Conservation (phyloP, 2,329 filamentous ascomycete genomes). For the Alternaria panax region DNA sequence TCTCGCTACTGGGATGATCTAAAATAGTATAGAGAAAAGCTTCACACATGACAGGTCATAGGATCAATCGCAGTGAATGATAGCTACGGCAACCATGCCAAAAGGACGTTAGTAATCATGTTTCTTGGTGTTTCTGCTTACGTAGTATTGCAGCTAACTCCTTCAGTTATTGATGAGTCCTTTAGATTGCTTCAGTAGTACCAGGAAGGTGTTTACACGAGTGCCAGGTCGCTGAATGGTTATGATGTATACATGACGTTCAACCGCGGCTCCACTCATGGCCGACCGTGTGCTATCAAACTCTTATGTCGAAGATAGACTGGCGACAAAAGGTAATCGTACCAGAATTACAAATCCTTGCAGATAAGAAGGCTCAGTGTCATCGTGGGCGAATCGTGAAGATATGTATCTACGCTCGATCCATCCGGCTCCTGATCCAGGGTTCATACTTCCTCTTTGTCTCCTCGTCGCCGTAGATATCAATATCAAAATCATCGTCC, state of each 20-base stretch:
- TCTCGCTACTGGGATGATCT: too few relatives aligned
- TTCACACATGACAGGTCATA: too few relatives aligned
- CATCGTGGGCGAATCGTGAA: not conserved
- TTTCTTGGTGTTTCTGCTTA: not conserved
- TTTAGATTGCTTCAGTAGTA: not conserved
- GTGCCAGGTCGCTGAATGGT: not conserved
- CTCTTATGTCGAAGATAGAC: not conserved
- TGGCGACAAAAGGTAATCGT: not conserved
- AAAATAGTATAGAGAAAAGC: too few relatives aligned
- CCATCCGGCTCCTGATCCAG: conserved; percentile 3
- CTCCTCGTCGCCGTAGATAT: conserved; percentile 10
- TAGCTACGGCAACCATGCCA: not conserved
- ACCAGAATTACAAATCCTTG: not conserved
- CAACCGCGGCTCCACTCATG: not conserved
- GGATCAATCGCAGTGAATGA: not conserved
- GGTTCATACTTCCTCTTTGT: conserved; percentile 8
- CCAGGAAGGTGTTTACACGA: too few relatives aligned
- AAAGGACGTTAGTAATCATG: not conserved
- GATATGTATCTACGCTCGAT: not conserved
- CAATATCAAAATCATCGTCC: conserved; percentile 8
- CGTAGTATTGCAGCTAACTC: not conserved
- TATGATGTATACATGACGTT: conserved; percentile 60
- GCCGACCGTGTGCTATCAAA: not conserved
- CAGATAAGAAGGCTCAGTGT: not conserved
- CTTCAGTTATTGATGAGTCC: not conserved